These are phyloP conservation scores for Solanum dulcamara DNA, from an alignment of 257 asterid species.

Conservation along the genomic window DNA sequence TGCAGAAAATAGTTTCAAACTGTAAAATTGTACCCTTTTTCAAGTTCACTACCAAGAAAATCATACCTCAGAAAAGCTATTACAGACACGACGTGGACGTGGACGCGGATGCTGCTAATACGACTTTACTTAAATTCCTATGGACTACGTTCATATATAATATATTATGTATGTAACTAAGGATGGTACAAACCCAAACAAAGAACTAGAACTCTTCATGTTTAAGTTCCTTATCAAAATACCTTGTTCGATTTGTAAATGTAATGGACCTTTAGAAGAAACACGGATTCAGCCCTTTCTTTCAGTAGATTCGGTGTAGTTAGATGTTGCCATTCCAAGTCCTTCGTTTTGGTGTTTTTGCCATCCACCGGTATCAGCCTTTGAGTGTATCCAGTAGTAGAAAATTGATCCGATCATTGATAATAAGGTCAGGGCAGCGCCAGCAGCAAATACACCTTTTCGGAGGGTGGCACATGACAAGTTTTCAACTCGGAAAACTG, in stretches of 20 bases:
- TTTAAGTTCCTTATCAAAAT: neutral
- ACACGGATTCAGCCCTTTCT: constrained; percentile 11
- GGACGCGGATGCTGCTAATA: neutral
- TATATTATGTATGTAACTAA: neutral
- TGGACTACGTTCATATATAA: neutral
- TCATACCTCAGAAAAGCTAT: neutral
- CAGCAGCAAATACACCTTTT: constrained; percentile 93
- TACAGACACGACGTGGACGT: neutral
- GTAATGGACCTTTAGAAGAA: neutral
- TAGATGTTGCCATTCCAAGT: constrained; percentile 54
- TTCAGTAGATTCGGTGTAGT: constrained; percentile 33
- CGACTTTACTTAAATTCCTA: neutral
- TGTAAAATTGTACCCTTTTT: neutral
- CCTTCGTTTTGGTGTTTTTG: constrained; percentile 80
- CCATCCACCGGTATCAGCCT: constrained; percentile 94
- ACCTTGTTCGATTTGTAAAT: neutral
- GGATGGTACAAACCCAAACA: neutral
- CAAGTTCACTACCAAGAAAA: neutral
- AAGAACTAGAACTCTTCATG: neutral
- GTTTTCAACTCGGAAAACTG: constrained; percentile 37
- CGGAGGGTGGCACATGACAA: constrained; percentile 86
- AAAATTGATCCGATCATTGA: constrained; percentile 45
- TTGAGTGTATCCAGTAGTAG: constrained; percentile 78
- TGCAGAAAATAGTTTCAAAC: neutral
- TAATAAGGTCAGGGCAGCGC: constrained; percentile 61